phyloP scores from a whole-genome alignment of 768 basidiomycete genomes.

The Gloeostereum incarnatum region DNA sequence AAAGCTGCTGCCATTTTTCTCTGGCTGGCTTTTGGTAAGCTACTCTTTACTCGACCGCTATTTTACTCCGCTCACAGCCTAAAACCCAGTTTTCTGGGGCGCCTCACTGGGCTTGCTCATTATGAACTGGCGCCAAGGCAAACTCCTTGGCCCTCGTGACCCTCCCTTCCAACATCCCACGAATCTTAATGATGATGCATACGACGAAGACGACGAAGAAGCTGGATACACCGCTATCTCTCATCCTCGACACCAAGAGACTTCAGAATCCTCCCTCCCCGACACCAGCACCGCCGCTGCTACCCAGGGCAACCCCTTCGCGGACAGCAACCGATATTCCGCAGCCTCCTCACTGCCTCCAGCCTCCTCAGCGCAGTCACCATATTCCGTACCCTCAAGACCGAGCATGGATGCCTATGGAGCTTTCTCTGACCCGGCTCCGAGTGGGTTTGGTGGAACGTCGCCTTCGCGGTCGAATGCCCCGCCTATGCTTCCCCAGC shows the following conservation, averaged over 20 bases:
- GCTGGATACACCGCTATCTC: constrained; percentile 41
- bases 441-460: constrained; percentile 54
- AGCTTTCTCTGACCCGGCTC: constrained; percentile 83
- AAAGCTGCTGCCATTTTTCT: constrained; percentile 87
- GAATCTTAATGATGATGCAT: constrained; percentile 31
- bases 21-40: constrained; percentile 73
- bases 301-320: constrained; percentile 34
- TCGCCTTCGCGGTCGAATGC: constrained; percentile 20
- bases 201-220: constrained; percentile 47
- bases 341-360: constrained; percentile 20
- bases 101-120: constrained; percentile 58
- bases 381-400: constrained; percentile 26
- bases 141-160: constrained; percentile 49
- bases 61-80: constrained; percentile 4
- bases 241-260: constrained; percentile 20
- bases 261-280: constrained; percentile 14
- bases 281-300: constrained; percentile 15
- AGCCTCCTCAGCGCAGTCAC: constrained; percentile 13
- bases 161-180: constrained; percentile 67
- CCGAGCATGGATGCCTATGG: constrained; percentile 85
- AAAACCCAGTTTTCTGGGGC: constrained; percentile 60
- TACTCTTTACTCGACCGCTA: not conserved
- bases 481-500: constrained; percentile 29
- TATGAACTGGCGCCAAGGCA: constrained; percentile 71
- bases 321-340: constrained; percentile 43